A percentile compares a stretch with the other conserved stretches of the same genome.
Evolutionary conservation across 1,139 yeast species (phyloP).

Genomic region (Debaryomyces robertsiae): DNA sequence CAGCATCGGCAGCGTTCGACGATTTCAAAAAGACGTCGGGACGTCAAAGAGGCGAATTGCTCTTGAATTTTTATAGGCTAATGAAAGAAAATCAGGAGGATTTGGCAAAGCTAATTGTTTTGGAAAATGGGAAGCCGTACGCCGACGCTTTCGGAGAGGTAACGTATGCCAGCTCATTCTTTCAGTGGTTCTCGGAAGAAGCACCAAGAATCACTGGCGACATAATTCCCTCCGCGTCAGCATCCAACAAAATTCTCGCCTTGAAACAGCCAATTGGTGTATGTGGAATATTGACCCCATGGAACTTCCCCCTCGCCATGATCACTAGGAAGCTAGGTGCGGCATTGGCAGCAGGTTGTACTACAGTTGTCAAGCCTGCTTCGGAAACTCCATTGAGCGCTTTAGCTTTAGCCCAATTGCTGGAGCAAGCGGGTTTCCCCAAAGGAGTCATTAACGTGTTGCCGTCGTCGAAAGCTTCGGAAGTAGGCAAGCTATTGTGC

Average conservation of each 20-base stretch:
- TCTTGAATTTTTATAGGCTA: slow-evolving; percentile 48
- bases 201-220: slow-evolving; percentile 79
- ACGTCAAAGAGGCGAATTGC: slow-evolving; percentile 40
- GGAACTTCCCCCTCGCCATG: slow-evolving; percentile 97
- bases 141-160: slow-evolving; percentile 80
- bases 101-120: slow-evolving; percentile 68
- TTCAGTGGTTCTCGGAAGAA: slow-evolving; percentile 87
- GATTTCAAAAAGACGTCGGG: slow-evolving; percentile 41
- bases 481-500: slow-evolving; percentile 70
- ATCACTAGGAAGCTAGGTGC: slow-evolving; percentile 90
- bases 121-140: slow-evolving; percentile 84
- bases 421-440: slow-evolving; percentile 85
- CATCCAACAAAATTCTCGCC: slow-evolving; percentile 62
- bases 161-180: slow-evolving; percentile 73
- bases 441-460: slow-evolving; percentile 77
- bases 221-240: slow-evolving; percentile 63
- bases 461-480: slow-evolving; percentile 56
- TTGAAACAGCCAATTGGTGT: slow-evolving; percentile 85
- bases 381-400: slow-evolving; percentile 88
- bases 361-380: slow-evolving; percentile 88
- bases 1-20: slow-evolving; percentile 40
- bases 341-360: slow-evolving; percentile 91
- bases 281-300: slow-evolving; percentile 88
- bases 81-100: slow-evolving; percentile 71
- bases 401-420: slow-evolving; percentile 72